phyloP scores from a whole-genome alignment of 2,329 filamentous ascomycete species.

The Aspergillus persii region DNA sequence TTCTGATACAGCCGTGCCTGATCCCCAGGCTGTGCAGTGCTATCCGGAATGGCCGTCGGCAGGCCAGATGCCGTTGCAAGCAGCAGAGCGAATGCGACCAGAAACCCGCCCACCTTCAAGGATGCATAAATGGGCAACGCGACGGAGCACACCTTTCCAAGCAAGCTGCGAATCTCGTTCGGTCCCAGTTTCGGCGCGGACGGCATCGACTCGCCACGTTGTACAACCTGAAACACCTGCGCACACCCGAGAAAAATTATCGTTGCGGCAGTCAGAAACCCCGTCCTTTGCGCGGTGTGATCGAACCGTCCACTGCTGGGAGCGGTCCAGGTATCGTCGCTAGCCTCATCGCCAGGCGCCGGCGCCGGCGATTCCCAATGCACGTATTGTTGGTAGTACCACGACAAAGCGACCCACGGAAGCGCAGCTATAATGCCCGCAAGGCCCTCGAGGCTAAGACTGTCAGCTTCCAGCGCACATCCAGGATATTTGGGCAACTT shows the following conservation, averaged over 20 bases:
- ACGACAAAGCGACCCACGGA: slow-evolving; percentile 38
- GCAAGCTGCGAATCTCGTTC: slow-evolving; percentile 17
- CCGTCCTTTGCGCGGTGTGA: slow-evolving; percentile 22
- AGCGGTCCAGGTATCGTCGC: slow-evolving; percentile 4
- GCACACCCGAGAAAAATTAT: slow-evolving; percentile 31
- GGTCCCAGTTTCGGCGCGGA: slow-evolving; percentile 20
- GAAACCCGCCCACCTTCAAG: slow-evolving; percentile 54
- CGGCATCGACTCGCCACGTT: slow-evolving; percentile 6
- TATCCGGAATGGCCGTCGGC: slow-evolving; percentile 22
- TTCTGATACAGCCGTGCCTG: slow-evolving; percentile 28
- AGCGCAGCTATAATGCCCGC: slow-evolving; percentile 46
- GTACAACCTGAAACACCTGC: slow-evolving; percentile 21
- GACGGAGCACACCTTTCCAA: slow-evolving; percentile 41
- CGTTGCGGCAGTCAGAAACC: slow-evolving; percentile 30
- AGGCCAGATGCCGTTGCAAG: slow-evolving; percentile 48
- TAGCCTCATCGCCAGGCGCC: slow-evolving; percentile 7
- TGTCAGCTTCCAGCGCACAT: slow-evolving; percentile 1
- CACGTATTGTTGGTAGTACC: slow-evolving; percentile 31
- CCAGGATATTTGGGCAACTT: neutral
- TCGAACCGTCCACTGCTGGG: slow-evolving; percentile 16
- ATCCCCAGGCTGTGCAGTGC: slow-evolving; percentile 8
- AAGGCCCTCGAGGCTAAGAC: slow-evolving; percentile 45
- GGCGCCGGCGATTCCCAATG: slow-evolving; percentile 12
- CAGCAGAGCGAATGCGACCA: slow-evolving; percentile 53
- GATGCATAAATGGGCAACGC: slow-evolving; percentile 57